These are phyloP conservation scores for Podaxis mareebaensis DNA, from an alignment of 768 basidiomycete genomes.

Conservation along the genomic window DNA sequence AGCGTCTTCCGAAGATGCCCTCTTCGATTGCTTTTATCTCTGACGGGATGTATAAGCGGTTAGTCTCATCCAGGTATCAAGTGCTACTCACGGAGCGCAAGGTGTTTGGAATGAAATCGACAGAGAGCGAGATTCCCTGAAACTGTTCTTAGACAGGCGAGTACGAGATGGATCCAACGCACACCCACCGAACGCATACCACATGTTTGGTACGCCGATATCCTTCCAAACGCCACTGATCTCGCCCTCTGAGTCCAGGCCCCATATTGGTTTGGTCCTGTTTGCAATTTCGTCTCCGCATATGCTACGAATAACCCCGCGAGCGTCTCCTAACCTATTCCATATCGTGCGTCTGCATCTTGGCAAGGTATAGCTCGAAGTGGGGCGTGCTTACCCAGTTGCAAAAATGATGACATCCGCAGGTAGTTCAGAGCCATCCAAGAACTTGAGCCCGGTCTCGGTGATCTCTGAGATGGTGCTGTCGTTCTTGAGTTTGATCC, in stretches of 20 bases:
- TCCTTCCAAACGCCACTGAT: conserved; percentile 49
- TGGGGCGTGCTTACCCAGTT: conserved; percentile 43
- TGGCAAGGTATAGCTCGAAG: too few relatives aligned
- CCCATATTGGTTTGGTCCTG: conserved; percentile 55
- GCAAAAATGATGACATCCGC: conserved; percentile 64
- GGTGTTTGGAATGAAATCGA: conserved; percentile 66
- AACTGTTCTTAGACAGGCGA: background rate
- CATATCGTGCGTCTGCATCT: background rate
- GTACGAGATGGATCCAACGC: background rate
- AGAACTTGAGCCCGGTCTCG: conserved; percentile 45
- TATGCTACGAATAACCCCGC: conserved; percentile 38
- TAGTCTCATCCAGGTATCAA: background rate
- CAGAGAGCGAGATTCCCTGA: conserved; percentile 58
- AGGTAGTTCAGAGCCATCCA: conserved; percentile 44
- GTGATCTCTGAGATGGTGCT: conserved; percentile 47
- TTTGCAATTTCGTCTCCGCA: conserved; percentile 46
- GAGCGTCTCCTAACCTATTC: conserved; percentile 46
- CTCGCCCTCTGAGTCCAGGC: conserved; percentile 67
- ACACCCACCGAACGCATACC: conserved; percentile 57
- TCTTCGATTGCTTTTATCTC: conserved; percentile 73
- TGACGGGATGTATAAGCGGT: conserved; percentile 22
- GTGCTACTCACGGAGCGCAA: conserved; percentile 62
- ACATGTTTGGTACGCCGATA: conserved; percentile 52
- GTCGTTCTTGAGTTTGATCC: conserved; percentile 73
- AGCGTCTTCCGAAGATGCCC: conserved; percentile 23